These are phyloP conservation scores for Wilhelminamyces savonicus DNA, from an alignment of 805 yeast genomes.

Conservation along the genomic window DNA sequence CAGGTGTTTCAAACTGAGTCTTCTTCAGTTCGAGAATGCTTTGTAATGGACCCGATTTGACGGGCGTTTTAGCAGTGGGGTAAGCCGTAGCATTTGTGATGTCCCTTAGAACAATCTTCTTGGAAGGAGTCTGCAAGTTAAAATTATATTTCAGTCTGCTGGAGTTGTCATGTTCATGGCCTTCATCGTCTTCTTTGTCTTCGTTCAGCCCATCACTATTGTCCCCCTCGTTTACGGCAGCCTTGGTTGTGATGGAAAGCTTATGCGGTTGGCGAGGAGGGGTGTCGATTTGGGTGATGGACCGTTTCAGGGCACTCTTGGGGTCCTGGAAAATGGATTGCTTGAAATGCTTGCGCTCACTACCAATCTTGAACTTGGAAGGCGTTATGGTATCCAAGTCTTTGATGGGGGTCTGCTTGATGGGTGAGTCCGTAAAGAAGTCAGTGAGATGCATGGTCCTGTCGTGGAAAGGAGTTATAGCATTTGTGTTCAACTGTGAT, in stretches of 20 bases:
- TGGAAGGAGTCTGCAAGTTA: conserved; percentile 29
- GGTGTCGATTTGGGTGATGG: conserved; percentile 31
- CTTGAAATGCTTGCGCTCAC: conserved; percentile 11
- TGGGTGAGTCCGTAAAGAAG: conserved; percentile 41
- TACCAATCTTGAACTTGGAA: conserved; percentile 24
- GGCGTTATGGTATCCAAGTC: conserved; percentile 36
- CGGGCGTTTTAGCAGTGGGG: conserved; percentile 9
- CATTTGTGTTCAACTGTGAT: conserved; percentile 13
- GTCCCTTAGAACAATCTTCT: conserved; percentile 20
- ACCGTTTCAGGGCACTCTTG: conserved; percentile 25
- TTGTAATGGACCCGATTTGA: conserved; percentile 4
- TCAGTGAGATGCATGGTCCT: conserved; percentile 35
- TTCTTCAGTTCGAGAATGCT: conserved; percentile 4
- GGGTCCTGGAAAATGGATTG: conserved; percentile 19
- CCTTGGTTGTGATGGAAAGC: conserved; percentile 14
- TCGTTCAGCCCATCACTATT: conserved; percentile 9
- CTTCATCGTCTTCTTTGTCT: conserved; percentile 7
- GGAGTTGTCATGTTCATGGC: conserved; percentile 1
- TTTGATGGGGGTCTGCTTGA: conserved; percentile 27
- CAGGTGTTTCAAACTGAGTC: conserved; percentile 25
- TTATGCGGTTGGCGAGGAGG: conserved; percentile 32
- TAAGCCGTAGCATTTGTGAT: conserved; percentile 16
- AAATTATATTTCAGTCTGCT: conserved; percentile 1
- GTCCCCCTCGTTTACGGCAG: conserved; percentile 5
- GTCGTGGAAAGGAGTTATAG: conserved; percentile 38